Base-by-base conservation (phyloP, 108 stramenopile genomes). In the Aurantiochytrium sp. region DNA sequence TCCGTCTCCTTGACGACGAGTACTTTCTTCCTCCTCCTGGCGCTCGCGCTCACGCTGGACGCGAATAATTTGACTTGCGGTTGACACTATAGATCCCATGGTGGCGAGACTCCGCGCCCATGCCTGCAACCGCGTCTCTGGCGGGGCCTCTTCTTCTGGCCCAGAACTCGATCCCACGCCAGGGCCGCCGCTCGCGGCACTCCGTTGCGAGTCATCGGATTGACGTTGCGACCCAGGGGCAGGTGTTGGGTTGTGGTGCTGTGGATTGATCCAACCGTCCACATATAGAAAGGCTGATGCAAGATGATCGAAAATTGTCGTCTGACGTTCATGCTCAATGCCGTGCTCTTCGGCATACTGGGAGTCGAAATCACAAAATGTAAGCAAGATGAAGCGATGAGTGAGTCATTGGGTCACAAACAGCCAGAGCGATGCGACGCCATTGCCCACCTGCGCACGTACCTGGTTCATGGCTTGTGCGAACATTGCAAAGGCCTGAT, bases 341-440 rank as follows among this genome's bases (percentile, higher is more conserved):
- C 76, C 76, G 25, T 83, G 76, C 51, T 83, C 76, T 45, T 53
- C 51, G 51, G 49, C 76, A 53, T 83, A 83, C 76, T 83, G 76
- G 35, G 35, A 0, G 35, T 35, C 35, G 35, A 35, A 35, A 35
- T 35, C 35, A 35, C 35, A 35, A 2, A 35, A 35, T 35, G 35
- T 35, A 35, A 35, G 35, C 35, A 2, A 35, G 35, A 35, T 35
- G 35, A 0, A 35, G 35, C 35, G 35, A 35, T 35, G 35, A 35
- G 35, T 35, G 35, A 35, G 35, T 35, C 35, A 2, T 35, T 35
- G 0, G 1, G 35, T 35, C 35, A 35, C 35, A 35, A 35, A 1
- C 2, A 35, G 35, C 35, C 35, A 35, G 35, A 35, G 35, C 35
- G 35, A 35, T 35, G 35, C 35, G 35, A 35, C 35, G 35, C 35